Base-by-base conservation (phyloP, 2,329 filamentous ascomycete genomes). In the Epicoccum sorghinum region DNA sequence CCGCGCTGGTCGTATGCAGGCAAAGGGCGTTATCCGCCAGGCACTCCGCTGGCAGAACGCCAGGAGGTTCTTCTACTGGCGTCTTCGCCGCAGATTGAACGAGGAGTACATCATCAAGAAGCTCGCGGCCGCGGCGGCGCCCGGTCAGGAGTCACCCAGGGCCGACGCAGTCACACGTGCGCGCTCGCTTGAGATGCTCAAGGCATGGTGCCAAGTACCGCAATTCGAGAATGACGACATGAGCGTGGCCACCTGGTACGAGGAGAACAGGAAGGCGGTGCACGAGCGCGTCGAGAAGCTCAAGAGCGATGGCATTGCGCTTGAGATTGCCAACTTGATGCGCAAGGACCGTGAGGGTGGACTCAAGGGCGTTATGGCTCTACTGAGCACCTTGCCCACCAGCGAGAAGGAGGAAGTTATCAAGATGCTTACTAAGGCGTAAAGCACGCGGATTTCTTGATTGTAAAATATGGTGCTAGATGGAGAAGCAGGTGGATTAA, bases 61-160 rank as follows among this genome's bases (percentile, higher is more conserved):
- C 8, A 89, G 95, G 62, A 89, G 93, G 72, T 98, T 95, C 90
- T 98, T 99, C 84, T 99, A 98, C 89, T 99, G 96, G 95, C 93
- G 95, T 78, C 88, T 97, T 59, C 93, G 96, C 77, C 90, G 95
- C 74, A 87, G 95, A 79, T 84, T 99, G 73, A 98, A 96, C 78
- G 95, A 99, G 80, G 95, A 99, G 80, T 91, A 96, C 77, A 91
- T 99, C 67, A 84, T 99, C 75, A 95, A 93, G 80, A 91, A 91
- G 78, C 91, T 99, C 85, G 81, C 78, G 2, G 64, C 72, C 35
- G 72, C 77, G 6, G 75, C 78, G 67, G 75, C 80, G 32, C 62
- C 82, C 57, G 60, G 68, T 52, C 62, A 62, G 50, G 66, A 68
- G 44, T 47, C 79, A 63, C 62, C 75, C 69, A 62, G 73, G 71